Percentiles rank a stretch among this genome's conserved stretches.
These are phyloP conservation scores for Arctostaphylos glauca DNA, from an alignment of 148 eudicot species.

Conservation along the genomic window DNA sequence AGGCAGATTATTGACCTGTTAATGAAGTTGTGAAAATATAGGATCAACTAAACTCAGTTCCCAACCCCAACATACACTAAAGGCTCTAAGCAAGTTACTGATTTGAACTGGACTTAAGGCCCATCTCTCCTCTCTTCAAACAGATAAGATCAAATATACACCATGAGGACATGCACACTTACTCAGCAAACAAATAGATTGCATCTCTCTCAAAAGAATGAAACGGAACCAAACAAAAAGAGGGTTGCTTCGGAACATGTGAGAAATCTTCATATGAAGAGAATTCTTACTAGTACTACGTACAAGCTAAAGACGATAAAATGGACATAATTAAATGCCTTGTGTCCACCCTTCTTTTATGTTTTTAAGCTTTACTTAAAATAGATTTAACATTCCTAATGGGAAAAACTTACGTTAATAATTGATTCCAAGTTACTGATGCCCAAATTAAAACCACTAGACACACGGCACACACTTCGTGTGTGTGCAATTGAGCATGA, in stretches of 20 bases:
- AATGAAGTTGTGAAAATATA: conserved; percentile 24
- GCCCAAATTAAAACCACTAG: background rate
- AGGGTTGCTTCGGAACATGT: background rate
- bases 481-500: too few species aligned
- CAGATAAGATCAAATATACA: background rate
- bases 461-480: too few species aligned
- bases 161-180: background rate
- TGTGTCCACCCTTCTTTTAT: background rate
- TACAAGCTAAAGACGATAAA: background rate
- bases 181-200: background rate
- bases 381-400: background rate
- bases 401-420: background rate
- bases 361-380: background rate
- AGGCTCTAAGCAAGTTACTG: background rate
- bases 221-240: background rate
- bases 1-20: conserved; percentile 65
- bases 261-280: background rate
- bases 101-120: conserved; percentile 3
- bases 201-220: background rate
- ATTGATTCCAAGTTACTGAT: background rate
- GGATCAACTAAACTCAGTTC: conserved; percentile 4
- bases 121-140: background rate
- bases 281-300: background rate
- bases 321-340: background rate
- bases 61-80: background rate